phyloP scores from a whole-genome alignment of 2,329 filamentous ascomycete genomes.

The Mycosphaerelloides madeirae region DNA sequence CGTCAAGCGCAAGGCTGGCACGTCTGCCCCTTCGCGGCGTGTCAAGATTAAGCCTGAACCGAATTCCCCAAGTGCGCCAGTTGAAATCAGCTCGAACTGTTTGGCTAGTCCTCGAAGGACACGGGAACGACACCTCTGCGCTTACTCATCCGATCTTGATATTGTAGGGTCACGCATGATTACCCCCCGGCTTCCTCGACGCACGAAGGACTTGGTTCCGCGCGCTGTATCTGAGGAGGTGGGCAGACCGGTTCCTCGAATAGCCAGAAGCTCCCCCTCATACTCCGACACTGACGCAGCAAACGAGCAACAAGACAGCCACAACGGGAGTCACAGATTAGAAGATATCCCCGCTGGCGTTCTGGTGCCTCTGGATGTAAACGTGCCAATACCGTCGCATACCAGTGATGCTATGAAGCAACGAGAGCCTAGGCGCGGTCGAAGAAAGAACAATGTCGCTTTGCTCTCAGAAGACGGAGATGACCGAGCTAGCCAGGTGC shows the following conservation, averaged over 20 bases:
- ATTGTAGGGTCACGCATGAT: constrained; percentile 29
- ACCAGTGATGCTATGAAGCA: constrained; percentile 2
- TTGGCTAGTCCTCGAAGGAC: constrained; percentile 31
- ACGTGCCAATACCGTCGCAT: constrained; percentile 12
- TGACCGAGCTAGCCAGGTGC: constrained; percentile 16
- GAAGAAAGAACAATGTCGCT: constrained; percentile 16
- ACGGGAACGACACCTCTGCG: constrained; percentile 25
- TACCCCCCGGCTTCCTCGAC: constrained; percentile 31
- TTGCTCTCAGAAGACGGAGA: constrained; percentile 30
- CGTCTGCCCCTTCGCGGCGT: constrained; percentile 15
- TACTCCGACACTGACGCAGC: constrained; percentile 17
- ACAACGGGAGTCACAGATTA: too few relatives aligned
- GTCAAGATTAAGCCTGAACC: constrained; percentile 31
- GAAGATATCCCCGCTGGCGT: neutral
- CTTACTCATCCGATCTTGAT: constrained; percentile 44
- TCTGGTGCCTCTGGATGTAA: constrained; percentile 19
- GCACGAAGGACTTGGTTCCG: constrained; percentile 9
- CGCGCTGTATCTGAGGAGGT: constrained; percentile 23
- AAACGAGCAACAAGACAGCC: too few relatives aligned
- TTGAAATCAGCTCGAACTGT: constrained; percentile 39
- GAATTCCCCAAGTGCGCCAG: constrained; percentile 20
- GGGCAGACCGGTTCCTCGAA: constrained; percentile 5
- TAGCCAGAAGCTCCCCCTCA: constrained; percentile 17
- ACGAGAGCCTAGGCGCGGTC: constrained; percentile 11
- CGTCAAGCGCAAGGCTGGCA: constrained; percentile 41